Percentiles rank a stretch among this genome's conserved stretches.
Conservation (phyloP, 1,284 basidiomycete species). For the Ceratobasidium sp. region DNA sequence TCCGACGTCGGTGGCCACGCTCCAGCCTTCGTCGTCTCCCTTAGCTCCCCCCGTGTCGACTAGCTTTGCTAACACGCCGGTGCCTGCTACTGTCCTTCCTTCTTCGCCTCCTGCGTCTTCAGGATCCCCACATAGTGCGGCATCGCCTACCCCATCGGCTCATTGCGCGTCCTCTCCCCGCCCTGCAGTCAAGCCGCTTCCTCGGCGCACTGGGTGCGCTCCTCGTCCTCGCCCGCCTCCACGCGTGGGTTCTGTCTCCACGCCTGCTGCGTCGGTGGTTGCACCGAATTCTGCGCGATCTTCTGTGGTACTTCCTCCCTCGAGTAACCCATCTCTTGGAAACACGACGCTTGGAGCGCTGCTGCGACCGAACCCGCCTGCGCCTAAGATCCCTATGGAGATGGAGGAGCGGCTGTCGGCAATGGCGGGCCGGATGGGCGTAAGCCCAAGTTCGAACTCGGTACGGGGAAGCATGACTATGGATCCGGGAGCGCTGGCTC, state of each 20-base stretch:
- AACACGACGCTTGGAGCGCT: conserved; percentile 27
- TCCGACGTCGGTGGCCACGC: conserved; percentile 9
- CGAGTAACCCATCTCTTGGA: conserved; percentile 30
- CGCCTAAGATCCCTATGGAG: conserved; percentile 23
- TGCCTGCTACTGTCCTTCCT: neutral
- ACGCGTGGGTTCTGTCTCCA: neutral
- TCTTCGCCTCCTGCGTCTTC: conserved; percentile 8
- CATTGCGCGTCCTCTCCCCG: conserved; percentile 16
- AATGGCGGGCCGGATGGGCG: conserved; percentile 40
- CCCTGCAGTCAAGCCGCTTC: conserved; percentile 28
- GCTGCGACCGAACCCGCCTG: conserved; percentile 18
- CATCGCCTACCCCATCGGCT: conserved; percentile 18
- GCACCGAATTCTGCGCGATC: neutral
- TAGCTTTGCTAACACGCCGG: neutral
- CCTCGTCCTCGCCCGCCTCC: conserved; percentile 32
- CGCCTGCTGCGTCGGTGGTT: neutral
- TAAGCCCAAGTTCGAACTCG: neutral
- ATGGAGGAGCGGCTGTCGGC: conserved; percentile 39
- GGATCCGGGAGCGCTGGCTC: too few relatives aligned
- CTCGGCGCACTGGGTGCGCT: conserved; percentile 26
- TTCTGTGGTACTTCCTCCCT: conserved; percentile 13
- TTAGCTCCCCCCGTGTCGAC: neutral
- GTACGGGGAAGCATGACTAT: neutral
- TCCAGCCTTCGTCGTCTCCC: conserved; percentile 10
- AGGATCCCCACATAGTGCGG: conserved; percentile 4